A percentile compares a stretch with the other conserved stretches of the same genome.
Conservation (phyloP, 768 basidiomycete genomes). For the Harrya chromipes region DNA sequence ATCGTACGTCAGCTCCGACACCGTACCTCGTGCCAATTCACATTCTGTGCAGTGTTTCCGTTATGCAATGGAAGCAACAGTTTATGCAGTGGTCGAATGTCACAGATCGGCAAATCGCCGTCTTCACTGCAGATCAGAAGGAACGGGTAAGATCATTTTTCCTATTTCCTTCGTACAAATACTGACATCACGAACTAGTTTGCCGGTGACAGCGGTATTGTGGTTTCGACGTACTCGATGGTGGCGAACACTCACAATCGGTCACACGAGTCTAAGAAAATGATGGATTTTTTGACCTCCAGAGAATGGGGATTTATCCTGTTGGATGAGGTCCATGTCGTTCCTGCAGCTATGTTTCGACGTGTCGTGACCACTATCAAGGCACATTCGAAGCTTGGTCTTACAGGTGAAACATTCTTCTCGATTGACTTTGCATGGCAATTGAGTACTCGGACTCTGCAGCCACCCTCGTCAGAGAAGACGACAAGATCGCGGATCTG, state of each 20-base stretch:
- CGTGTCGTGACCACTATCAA: slow-evolving; percentile 98
- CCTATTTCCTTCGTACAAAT: background rate
- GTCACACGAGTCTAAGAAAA: slow-evolving; percentile 98
- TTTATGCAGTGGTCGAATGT: slow-evolving; percentile 99
- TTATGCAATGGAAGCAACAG: slow-evolving; percentile 99
- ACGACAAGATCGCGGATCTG: slow-evolving; percentile 97
- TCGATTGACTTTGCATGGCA: background rate
- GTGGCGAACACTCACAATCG: slow-evolving; percentile 98
- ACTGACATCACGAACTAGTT: slow-evolving; percentile 53
- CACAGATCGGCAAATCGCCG: slow-evolving; percentile 92
- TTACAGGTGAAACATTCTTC: slow-evolving; percentile 65
- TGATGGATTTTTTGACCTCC: slow-evolving; percentile 99
- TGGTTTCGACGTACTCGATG: slow-evolving; percentile 99
- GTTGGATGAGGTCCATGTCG: slow-evolving; percentile 97
- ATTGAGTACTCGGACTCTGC: slow-evolving; percentile 4
- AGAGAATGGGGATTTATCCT: slow-evolving; percentile 99
- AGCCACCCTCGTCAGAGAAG: slow-evolving; percentile 98
- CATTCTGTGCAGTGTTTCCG: slow-evolving; percentile 61
- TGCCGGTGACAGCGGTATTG: slow-evolving; percentile 94
- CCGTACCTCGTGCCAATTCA: slow-evolving; percentile 3
- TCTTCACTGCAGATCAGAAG: slow-evolving; percentile 97
- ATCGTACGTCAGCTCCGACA: slow-evolving; percentile 58
- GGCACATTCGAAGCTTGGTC: slow-evolving; percentile 95
- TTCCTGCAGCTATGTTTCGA: slow-evolving; percentile 98
- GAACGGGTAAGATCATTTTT: slow-evolving; percentile 64